Evolutionary conservation across 208 protist species (phyloP).

Genomic region (Borovskyia barvae): DNA sequence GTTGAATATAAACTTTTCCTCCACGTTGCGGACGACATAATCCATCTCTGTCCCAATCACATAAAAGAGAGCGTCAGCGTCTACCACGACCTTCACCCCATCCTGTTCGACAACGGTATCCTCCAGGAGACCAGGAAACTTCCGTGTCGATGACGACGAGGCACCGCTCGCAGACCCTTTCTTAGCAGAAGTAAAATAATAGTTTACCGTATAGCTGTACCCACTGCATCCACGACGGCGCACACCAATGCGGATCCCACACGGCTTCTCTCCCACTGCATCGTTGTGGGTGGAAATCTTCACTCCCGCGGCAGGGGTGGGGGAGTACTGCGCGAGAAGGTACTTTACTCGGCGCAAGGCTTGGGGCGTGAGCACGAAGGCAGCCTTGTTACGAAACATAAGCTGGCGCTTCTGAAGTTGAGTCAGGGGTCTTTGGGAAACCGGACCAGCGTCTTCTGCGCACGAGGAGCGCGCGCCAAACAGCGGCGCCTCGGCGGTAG

Average conservation of each 20-base stretch:
- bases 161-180: background rate
- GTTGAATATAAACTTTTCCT: conserved; percentile 96
- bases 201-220: conserved; percentile 96
- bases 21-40: conserved; percentile 92
- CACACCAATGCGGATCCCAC: conserved; percentile 92
- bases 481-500: conserved; percentile 9
- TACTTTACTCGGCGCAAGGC: conserved; percentile 80
- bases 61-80: conserved; percentile 94
- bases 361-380: conserved; percentile 80
- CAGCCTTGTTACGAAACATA: conserved; percentile 75
- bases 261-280: conserved; percentile 3
- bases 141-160: background rate
- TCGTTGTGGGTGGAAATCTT: too few relatives aligned
- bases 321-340: conserved; percentile 50
- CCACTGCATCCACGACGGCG: conserved; percentile 95
- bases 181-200: conserved; percentile 38
- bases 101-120: conserved; percentile 90
- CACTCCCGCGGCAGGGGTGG: background rate
- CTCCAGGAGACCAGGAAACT: conserved; percentile 8
- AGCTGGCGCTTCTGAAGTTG: conserved; percentile 83
- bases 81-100: conserved; percentile 93
- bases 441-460: conserved; percentile 62
- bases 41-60: conserved; percentile 98
- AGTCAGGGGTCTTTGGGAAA: conserved; percentile 58
- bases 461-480: conserved; percentile 67